phyloP scores from a whole-genome alignment of 306 rosid genomes.

The Castanea sativa region DNA sequence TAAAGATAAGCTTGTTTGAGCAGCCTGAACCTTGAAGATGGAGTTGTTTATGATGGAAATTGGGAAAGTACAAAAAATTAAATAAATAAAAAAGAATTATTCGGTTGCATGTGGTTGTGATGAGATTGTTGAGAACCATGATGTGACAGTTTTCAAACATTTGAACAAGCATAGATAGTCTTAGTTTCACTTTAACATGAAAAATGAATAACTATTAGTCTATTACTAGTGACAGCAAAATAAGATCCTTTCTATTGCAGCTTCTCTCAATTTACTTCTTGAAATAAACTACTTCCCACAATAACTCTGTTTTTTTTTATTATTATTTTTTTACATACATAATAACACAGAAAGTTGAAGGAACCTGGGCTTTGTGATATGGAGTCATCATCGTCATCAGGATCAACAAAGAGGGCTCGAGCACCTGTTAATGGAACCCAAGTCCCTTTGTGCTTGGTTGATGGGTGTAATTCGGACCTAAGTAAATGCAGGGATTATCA shows the following conservation, averaged over 20 bases:
- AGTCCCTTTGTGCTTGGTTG: conserved; percentile 65
- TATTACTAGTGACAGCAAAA: neutral
- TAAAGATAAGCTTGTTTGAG: neutral
- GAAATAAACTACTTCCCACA: neutral
- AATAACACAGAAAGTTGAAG: conserved; percentile 9
- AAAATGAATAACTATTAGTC: neutral
- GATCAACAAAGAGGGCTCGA: conserved; percentile 56
- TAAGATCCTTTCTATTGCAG: neutral
- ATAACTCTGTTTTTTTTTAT: neutral
- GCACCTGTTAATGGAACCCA: conserved; percentile 35
- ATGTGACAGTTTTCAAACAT: neutral
- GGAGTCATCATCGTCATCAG: conserved; percentile 35
- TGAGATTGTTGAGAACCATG: neutral
- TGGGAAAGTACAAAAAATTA: no score
- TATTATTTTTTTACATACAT: neutral
- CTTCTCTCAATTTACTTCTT: neutral
- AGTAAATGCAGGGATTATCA: conserved; percentile 84
- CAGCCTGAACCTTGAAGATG: neutral
- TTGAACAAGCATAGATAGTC: neutral
- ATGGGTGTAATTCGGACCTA: conserved; percentile 75
- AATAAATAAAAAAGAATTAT: no score
- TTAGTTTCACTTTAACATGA: neutral
- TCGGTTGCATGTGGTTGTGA: neutral
- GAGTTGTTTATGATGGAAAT: neutral
- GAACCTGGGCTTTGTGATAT: conserved; percentile 2